Evolutionary conservation across 768 basidiomycete genomes (phyloP).

Genomic region (Dioszegia hungarica): DNA sequence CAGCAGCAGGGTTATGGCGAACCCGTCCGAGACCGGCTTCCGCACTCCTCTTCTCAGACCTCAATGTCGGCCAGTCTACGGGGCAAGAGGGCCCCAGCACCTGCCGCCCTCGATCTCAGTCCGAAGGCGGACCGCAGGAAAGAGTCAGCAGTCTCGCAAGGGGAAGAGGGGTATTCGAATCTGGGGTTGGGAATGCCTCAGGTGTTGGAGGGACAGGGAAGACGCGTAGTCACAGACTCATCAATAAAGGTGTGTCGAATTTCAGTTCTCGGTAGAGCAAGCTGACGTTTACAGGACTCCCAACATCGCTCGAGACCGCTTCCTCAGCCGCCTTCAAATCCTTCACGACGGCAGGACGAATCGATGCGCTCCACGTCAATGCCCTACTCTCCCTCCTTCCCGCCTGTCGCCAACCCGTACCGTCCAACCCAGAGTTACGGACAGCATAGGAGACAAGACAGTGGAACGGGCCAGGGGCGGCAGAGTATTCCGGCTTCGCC

Average conservation of each 20-base stretch:
- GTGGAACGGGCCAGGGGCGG: conserved; percentile 1
- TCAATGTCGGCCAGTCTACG: conserved; percentile 25
- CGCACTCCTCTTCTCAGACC: conserved; percentile 21
- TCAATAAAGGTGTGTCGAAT: conserved; percentile 7
- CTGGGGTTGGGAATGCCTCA: conserved; percentile 5
- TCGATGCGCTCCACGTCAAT: not conserved
- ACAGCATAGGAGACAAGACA: not conserved
- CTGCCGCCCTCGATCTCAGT: conserved; percentile 38
- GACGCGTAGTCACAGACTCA: conserved; percentile 23
- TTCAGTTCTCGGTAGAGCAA: not conserved
- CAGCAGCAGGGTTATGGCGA: not conserved
- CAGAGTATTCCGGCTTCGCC: conserved; percentile 8
- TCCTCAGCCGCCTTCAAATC: not conserved
- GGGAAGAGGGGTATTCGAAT: conserved; percentile 2
- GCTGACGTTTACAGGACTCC: not conserved
- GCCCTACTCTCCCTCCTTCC: not conserved
- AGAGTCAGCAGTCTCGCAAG: not conserved
- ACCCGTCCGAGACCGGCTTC: conserved; percentile 18
- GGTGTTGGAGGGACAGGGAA: not conserved
- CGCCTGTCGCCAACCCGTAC: not conserved
- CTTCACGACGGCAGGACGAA: not conserved
- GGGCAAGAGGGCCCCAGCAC: conserved; percentile 35
- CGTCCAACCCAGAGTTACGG: not conserved
- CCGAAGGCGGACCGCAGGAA: conserved; percentile 20
- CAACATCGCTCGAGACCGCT: conserved; percentile 11